Base-by-base conservation (phyloP, 2,329 filamentous ascomycete genomes). In the Aspergillus transmontanensis region DNA sequence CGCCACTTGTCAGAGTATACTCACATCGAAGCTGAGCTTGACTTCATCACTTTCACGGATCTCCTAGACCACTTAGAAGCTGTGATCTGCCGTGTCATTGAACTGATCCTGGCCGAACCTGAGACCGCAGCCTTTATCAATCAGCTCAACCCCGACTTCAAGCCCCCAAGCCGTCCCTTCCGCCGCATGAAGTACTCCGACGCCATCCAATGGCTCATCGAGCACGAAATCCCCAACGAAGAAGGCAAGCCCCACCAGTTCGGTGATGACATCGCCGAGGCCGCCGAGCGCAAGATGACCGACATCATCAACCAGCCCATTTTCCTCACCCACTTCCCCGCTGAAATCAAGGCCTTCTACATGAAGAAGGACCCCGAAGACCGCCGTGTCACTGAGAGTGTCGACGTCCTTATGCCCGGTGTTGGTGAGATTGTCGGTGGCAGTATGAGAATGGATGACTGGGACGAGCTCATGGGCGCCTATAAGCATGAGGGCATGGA, bases 331-430 rank as follows among this genome's bases (percentile, higher is more conserved):
- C 94, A 98, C 81, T 99, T 99, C 87, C 95, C 95, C 23, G 89
- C 89, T 64, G 93, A 94, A 82, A 97, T 99, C 85, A 99, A 99
- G 85, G 91, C 95, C 1, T 99, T 99, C 80, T 99, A 99, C 86
- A 99, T 99, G 95, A 90, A 94, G 81, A 94, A 90, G 81, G 95
- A 94, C 72, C 83, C 85, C 50, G 80, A 86, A 34, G 95, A 99
- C 75, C 82, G 80, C 34, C 87, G 94, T 30, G 93, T 97, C 32
- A 99, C 95, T 0, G 94, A 99, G 84, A 93, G 89, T 66, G 94
- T 98, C 16, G 95, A 99, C 69, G 86, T 87, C 64, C 76, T 90
- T 66, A 90, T 99, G 93, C 95, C 95, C 12, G 93, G 93, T 70
- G 95, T 99, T 30, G 95, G 95, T 64, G 95, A 98, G 84, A 97